A percentile compares a stretch with the other conserved stretches of the same genome.
Conservation (phyloP, 257 asterid genomes). For the Petrea volubilis region DNA sequence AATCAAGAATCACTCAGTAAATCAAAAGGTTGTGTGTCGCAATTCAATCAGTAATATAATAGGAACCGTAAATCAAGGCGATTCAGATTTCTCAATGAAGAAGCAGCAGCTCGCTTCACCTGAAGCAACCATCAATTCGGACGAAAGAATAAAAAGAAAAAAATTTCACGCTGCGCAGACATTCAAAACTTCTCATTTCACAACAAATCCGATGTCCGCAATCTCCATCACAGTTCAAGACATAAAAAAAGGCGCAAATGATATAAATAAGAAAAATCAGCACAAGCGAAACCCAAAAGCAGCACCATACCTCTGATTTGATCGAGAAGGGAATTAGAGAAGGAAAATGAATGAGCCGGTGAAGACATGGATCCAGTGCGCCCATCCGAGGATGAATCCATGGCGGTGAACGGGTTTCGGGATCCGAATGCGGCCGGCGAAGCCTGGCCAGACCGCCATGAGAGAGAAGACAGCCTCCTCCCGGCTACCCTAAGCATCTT, state of each 20-base stretch:
- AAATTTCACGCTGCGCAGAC: background rate
- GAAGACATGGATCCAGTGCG: conserved; percentile 34
- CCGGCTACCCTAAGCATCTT: conserved; percentile 69
- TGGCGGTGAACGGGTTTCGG: conserved; percentile 32
- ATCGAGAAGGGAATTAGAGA: conserved; percentile 31
- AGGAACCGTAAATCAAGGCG: background rate
- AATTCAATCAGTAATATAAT: background rate
- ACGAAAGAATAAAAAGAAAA: background rate
- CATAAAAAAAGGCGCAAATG: background rate
- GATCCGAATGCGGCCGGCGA: conserved; percentile 42
- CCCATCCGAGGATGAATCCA: conserved; percentile 42
- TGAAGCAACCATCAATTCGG: background rate
- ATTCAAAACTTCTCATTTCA: background rate
- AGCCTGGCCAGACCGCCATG: conserved; percentile 49
- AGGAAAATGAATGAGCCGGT: conserved; percentile 17
- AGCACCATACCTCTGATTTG: conserved; percentile 57
- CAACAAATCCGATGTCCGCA: conserved; percentile 3
- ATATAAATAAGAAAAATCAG: background rate
- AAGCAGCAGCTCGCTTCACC: background rate
- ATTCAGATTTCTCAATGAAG: background rate
- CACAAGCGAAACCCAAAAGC: background rate
- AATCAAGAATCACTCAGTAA: background rate
- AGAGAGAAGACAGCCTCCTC: conserved; percentile 61
- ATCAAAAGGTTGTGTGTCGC: background rate
- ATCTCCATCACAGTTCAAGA: background rate